Conservation (phyloP, 2,329 filamentous ascomycete genomes). For the Fusarium beomiforme region DNA sequence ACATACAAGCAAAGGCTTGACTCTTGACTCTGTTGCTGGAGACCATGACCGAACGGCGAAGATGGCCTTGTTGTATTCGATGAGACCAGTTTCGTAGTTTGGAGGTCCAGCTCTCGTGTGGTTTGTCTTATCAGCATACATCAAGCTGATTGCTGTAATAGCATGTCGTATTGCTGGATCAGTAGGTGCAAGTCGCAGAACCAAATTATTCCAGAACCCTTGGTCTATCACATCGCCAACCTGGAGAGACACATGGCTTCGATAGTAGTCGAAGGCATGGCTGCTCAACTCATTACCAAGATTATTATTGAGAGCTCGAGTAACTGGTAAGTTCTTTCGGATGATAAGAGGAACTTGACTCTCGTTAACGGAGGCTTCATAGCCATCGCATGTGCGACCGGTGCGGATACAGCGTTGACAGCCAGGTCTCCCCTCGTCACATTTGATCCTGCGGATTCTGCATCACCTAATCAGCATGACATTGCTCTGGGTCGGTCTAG, state of each 20-base stretch:
- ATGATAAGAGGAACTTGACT: neutral
- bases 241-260: neutral
- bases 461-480: neutral
- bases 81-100: neutral
- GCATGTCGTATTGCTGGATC: constrained; percentile 15
- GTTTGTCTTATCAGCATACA: neutral
- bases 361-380: neutral
- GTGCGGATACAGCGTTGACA: constrained; percentile 11
- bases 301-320: neutral
- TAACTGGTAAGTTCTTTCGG: neutral
- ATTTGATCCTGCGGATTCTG: constrained; percentile 18
- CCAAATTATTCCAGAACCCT: constrained; percentile 4
- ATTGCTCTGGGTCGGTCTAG: too few species aligned
- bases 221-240: neutral
- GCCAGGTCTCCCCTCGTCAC: constrained; percentile 1
- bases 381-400: constrained; percentile 9
- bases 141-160: neutral
- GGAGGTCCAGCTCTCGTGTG: neutral
- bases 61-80: neutral
- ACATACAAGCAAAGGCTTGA: neutral
- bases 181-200: neutral
- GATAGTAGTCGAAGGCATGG: neutral
- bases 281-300: neutral
- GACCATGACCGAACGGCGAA: neutral
- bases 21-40: neutral